Evolutionary conservation across 768 basidiomycete species (phyloP).

Genomic region (Pseudohyphozyma bogoriensis): DNA sequence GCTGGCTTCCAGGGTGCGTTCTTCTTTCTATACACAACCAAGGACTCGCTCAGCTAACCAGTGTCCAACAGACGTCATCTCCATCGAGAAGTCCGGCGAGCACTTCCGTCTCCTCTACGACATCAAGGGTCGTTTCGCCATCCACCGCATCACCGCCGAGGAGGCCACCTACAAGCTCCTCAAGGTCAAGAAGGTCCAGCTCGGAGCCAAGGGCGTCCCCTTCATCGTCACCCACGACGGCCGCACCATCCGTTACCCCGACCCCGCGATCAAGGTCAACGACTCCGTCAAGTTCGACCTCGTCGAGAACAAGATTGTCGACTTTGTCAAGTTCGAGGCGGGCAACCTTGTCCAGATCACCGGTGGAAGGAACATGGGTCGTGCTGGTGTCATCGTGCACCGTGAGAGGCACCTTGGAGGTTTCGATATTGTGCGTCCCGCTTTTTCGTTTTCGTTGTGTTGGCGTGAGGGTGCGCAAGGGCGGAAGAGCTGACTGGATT

Average conservation of each 20-base stretch:
- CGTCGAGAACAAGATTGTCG: slow-evolving; percentile 63
- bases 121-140: slow-evolving; percentile 98
- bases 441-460: too few species aligned
- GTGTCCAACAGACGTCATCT: slow-evolving; percentile 67
- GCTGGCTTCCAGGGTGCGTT: slow-evolving; percentile 89
- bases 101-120: slow-evolving; percentile 99
- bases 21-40: slow-evolving; percentile 1
- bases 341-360: slow-evolving; percentile 92
- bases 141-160: slow-evolving; percentile 97
- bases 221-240: slow-evolving; percentile 98
- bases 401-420: slow-evolving; percentile 96
- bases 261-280: slow-evolving; percentile 83
- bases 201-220: slow-evolving; percentile 88
- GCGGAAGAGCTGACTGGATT: too few species aligned
- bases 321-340: slow-evolving; percentile 90
- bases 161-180: slow-evolving; percentile 63
- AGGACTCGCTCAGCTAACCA: not conserved
- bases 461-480: too few species aligned
- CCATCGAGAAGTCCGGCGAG: slow-evolving; percentile 96
- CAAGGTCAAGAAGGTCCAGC: slow-evolving; percentile 71
- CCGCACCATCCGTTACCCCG: slow-evolving; percentile 98
- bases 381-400: slow-evolving; percentile 90
- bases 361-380: slow-evolving; percentile 99
- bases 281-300: slow-evolving; percentile 97
- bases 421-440: slow-evolving; percentile 71